Percentiles rank a stretch among this genome's conserved stretches.
Evolutionary conservation across 345 rosid species (phyloP).

Genomic region (Populus tremula): DNA sequence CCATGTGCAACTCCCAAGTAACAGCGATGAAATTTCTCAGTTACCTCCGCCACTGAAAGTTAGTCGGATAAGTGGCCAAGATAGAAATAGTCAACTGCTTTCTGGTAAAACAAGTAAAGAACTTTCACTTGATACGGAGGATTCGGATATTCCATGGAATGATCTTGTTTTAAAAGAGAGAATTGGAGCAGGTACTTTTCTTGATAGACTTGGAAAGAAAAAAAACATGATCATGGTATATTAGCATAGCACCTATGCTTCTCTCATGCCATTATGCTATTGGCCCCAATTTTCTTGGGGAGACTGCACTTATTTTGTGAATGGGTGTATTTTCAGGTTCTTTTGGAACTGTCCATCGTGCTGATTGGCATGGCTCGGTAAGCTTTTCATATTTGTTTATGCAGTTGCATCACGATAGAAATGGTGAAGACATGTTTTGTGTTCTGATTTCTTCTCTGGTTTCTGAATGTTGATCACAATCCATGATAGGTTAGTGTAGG

Average conservation of each 20-base stretch:
- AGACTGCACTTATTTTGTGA: slow-evolving; percentile 23
- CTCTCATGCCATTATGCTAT: slow-evolving; percentile 7
- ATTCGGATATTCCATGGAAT: slow-evolving; percentile 84
- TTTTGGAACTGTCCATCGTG: slow-evolving; percentile 98
- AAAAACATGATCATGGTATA: not conserved
- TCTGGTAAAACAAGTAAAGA: slow-evolving; percentile 48
- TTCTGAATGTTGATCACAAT: not conserved
- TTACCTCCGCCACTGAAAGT: slow-evolving; percentile 36
- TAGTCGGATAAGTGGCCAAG: slow-evolving; percentile 36
- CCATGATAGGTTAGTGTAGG: not conserved
- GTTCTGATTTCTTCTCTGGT: not conserved
- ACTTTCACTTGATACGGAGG: slow-evolving; percentile 70
- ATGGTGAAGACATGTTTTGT: not conserved
- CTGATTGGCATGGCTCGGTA: slow-evolving; percentile 99
- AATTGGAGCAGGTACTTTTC: slow-evolving; percentile 91
- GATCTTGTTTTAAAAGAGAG: slow-evolving; percentile 86
- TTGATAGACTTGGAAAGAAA: not conserved
- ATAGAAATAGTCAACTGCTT: slow-evolving; percentile 40
- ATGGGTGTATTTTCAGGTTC: slow-evolving; percentile 68
- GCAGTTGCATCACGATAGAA: not conserved
- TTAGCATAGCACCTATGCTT: not conserved
- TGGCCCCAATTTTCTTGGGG: not conserved
- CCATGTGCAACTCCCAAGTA: slow-evolving; percentile 40
- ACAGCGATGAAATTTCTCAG: slow-evolving; percentile 39
- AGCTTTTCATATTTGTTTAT: slow-evolving; percentile 24